phyloP scores from a whole-genome alignment of 176 grass and related monocot species.

The Zoysia pacifica region DNA sequence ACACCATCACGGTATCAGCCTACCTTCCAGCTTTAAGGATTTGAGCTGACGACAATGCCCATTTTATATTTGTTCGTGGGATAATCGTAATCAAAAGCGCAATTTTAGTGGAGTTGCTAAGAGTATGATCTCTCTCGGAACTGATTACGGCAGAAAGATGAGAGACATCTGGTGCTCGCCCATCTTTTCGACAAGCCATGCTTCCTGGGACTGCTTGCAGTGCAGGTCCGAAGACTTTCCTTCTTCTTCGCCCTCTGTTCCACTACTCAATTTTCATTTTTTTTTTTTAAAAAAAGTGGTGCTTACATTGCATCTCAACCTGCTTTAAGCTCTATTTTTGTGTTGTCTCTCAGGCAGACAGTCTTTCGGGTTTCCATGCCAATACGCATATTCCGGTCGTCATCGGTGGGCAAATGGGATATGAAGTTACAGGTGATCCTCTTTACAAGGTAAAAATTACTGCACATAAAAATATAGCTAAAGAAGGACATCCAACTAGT shows the following conservation, averaged over 20 bases:
- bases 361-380: slow-evolving; percentile 78
- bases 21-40: no score
- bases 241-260: neutral
- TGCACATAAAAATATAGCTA: neutral
- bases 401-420: slow-evolving; percentile 83
- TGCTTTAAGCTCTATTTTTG: neutral
- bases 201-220: slow-evolving; percentile 89
- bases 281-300: neutral
- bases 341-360: slow-evolving; percentile 61
- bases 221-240: slow-evolving; percentile 52
- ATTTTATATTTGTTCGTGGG: no score
- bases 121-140: neutral
- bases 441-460: slow-evolving; percentile 88
- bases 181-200: slow-evolving; percentile 98
- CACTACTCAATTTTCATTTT: neutral
- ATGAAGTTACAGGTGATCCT: slow-evolving; percentile 82
- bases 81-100: neutral
- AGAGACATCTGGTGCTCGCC: slow-evolving; percentile 73
- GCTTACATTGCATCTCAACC: neutral
- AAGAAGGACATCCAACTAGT: neutral
- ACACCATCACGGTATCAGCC: slow-evolving; percentile 64
- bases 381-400: slow-evolving; percentile 96
- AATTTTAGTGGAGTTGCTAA: neutral
- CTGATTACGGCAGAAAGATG: slow-evolving; percentile 54
- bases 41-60: no score